Base-by-base conservation (phyloP, 2,329 filamentous ascomycete genomes). In the Penicillium griseofulvum region DNA sequence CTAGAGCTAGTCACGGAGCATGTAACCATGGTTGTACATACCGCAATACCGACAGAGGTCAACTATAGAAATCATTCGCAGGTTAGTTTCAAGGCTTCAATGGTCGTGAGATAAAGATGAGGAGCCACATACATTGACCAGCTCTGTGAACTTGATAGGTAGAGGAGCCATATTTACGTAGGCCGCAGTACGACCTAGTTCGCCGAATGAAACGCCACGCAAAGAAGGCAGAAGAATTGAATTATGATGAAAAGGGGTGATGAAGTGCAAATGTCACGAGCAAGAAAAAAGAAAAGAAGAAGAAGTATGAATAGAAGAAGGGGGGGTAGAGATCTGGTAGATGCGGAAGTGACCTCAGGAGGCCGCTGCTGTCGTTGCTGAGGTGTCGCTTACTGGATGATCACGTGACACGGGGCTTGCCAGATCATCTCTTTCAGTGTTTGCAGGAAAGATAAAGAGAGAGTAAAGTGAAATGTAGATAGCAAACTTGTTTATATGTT, bases 71-170 rank as follows among this genome's bases (percentile, higher is more conserved):
- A 53, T 54, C 57, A 52, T 48, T 49, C 46, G 58, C 64, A 68
- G 45, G 74, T 66, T 63, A 65, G 60, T 46, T 65, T 83, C 77
- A 66, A 63, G 37, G 33, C 51, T 38, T 46, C 24, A 49, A 44
- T 29, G 33, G 24, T 38, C n/a, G 22, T 26, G n/a, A n/a, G 46
- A 45, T 44, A 48, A 16, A 36, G 37, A 34, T 43, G 34, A 54
- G 43, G 60, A 80, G 70, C 72, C 76, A 69, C 74, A 62, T 77
- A 87, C 85, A 81, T 92, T 89, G 76, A 93, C 83, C 71, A 93
- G 85, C 86, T 96, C 91, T 75, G 88, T 89, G 78, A 96, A 95
- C 82, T 91, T 91, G 80, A 96, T 96, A 71, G 90, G 91, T 73
- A 95, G 82, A 77, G 87, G 84, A 71, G 77, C 78, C 78, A 80